Percentiles rank a stretch among this genome's conserved stretches.
Evolutionary conservation across 768 basidiomycete species (phyloP).

Genomic region (Gloeophyllum trabeum): DNA sequence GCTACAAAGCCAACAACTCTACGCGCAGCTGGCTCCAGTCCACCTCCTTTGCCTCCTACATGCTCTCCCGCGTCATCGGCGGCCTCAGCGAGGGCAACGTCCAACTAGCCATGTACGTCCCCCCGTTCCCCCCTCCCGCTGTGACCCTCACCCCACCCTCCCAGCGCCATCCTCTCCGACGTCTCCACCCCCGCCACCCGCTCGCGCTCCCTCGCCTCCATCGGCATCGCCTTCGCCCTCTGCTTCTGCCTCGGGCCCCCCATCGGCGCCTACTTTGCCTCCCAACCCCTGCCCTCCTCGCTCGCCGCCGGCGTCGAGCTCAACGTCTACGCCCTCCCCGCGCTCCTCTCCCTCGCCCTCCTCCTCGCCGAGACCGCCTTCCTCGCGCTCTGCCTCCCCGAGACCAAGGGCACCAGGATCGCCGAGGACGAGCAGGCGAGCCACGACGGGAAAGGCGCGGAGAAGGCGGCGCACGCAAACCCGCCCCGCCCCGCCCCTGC

Average conservation of each 20-base stretch:
- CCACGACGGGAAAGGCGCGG: slow-evolving; percentile 10
- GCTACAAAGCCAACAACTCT: slow-evolving; percentile 1
- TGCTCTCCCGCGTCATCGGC: slow-evolving; percentile 84
- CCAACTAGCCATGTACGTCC: slow-evolving; percentile 80
- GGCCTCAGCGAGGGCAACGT: slow-evolving; percentile 97
- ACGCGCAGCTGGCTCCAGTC: slow-evolving; percentile 76
- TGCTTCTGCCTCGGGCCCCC: slow-evolving; percentile 92
- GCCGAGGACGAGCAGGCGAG: slow-evolving; percentile 6
- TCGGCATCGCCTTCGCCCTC: slow-evolving; percentile 94
- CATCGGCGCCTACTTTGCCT: slow-evolving; percentile 92
- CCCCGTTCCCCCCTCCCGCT: neutral
- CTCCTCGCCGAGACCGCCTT: slow-evolving; percentile 74
- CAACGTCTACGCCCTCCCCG: slow-evolving; percentile 87
- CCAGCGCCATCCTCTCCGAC: slow-evolving; percentile 88
- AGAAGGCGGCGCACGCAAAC: no score
- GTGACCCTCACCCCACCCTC: slow-evolving; percentile 1
- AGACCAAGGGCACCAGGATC: slow-evolving; percentile 55
- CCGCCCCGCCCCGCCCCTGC: no score
- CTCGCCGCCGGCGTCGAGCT: slow-evolving; percentile 46
- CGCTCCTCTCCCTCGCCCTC: slow-evolving; percentile 68
- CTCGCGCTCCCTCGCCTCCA: slow-evolving; percentile 78
- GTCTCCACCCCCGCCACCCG: slow-evolving; percentile 73
- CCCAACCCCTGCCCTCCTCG: slow-evolving; percentile 61
- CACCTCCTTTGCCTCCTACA: slow-evolving; percentile 81
- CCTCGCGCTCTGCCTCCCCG: slow-evolving; percentile 66